Conservation (phyloP, 176 grass and related monocot species). For the Phoenix dactylifera region DNA sequence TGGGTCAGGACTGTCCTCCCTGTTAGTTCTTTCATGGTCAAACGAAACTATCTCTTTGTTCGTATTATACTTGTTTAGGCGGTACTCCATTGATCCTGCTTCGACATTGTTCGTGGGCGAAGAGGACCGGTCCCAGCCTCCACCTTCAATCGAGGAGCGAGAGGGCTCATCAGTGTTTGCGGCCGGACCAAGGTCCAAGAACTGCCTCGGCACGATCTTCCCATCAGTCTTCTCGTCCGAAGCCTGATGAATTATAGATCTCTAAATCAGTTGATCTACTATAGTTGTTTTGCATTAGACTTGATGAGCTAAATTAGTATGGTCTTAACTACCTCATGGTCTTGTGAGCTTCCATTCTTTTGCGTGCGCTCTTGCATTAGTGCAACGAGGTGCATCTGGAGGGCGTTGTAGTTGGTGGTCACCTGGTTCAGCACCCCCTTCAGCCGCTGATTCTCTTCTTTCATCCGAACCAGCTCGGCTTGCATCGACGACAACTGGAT, state of each 20-base stretch:
- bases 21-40: slow-evolving; percentile 1
- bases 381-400: slow-evolving; percentile 65
- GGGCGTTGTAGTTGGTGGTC: slow-evolving; percentile 64
- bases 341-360: slow-evolving; percentile 1
- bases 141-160: slow-evolving; percentile 67
- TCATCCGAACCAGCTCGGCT: slow-evolving; percentile 62
- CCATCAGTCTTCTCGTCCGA: neutral
- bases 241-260: slow-evolving; percentile 7
- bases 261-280: too few relatives aligned
- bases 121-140: slow-evolving; percentile 34
- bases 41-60: slow-evolving; percentile 29
- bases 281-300: too few relatives aligned
- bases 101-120: slow-evolving; percentile 14
- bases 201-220: slow-evolving; percentile 43
- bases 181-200: slow-evolving; percentile 36
- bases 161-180: slow-evolving; percentile 35
- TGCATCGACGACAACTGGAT: slow-evolving; percentile 49
- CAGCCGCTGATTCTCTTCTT: slow-evolving; percentile 84
- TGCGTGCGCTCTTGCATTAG: slow-evolving; percentile 50
- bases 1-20: slow-evolving; percentile 23
- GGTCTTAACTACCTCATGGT: slow-evolving; percentile 13
- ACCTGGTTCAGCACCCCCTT: slow-evolving; percentile 61
- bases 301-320: too few relatives aligned
- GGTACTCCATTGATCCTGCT: too few relatives aligned
- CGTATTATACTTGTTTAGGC: too few relatives aligned